Evolutionary conservation across 768 basidiomycete genomes (phyloP).

Genomic region (Gymnopilus junonius): DNA sequence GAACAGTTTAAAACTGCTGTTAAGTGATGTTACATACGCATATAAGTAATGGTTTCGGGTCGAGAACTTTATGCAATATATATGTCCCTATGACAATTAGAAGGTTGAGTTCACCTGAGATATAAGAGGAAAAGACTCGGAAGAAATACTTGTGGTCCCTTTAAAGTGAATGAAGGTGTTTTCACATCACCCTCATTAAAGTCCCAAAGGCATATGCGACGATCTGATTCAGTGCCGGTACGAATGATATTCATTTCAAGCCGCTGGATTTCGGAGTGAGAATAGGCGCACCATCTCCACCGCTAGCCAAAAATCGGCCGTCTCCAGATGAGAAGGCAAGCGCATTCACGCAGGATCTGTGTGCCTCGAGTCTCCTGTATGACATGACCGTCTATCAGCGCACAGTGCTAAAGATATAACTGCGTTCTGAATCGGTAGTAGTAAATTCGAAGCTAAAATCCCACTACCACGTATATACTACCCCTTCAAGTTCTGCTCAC

Average conservation of each 20-base stretch:
- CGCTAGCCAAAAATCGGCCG: conserved; percentile 68
- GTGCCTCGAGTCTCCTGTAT: conserved; percentile 35
- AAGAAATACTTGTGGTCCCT: conserved; percentile 49
- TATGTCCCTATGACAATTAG: conserved; percentile 58
- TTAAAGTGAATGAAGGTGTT: conserved; percentile 43
- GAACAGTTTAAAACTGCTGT: conserved; percentile 5
- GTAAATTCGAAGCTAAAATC: neutral
- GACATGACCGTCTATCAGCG: neutral
- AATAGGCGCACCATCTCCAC: conserved; percentile 61
- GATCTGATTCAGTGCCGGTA: conserved; percentile 43
- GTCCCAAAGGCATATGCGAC: conserved; percentile 64
- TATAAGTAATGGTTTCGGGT: conserved; percentile 64
- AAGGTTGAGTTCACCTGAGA: neutral
- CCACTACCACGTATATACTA: neutral
- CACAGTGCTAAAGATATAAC: neutral
- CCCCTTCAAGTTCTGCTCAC: conserved; percentile 26
- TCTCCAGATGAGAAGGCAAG: conserved; percentile 63
- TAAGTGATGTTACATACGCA: conserved; percentile 51
- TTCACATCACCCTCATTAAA: conserved; percentile 62
- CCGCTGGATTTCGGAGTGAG: neutral
- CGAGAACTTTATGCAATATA: conserved; percentile 75
- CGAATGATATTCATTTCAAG: neutral
- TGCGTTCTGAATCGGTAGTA: neutral
- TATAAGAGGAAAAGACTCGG: neutral
- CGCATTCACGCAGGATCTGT: conserved; percentile 69